Percentiles rank a stretch among this genome's conserved stretches.
phyloP scores from a whole-genome alignment of 345 rosid species.

The Excoecaria agallocha region DNA sequence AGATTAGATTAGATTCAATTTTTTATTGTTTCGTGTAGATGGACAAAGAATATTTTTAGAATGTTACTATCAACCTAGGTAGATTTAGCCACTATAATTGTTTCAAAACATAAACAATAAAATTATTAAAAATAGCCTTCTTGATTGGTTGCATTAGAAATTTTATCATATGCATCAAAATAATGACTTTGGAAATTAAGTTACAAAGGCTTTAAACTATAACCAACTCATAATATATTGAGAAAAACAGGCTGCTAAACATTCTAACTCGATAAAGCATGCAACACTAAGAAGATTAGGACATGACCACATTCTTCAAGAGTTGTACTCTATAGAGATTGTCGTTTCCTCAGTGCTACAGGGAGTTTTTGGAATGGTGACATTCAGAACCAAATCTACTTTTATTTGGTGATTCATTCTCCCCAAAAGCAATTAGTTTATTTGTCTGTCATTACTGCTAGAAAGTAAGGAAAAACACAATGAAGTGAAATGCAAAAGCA shows the following conservation, averaged over 20 bases:
- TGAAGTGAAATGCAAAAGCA: background rate
- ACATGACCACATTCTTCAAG: background rate
- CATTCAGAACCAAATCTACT: background rate
- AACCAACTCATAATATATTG: background rate
- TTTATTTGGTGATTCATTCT: background rate
- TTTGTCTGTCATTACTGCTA: background rate
- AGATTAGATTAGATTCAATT: background rate
- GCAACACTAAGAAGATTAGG: background rate
- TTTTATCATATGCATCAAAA: background rate
- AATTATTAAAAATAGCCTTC: background rate
- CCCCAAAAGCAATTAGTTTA: background rate
- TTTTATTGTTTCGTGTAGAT: constrained; percentile 3
- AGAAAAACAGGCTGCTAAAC: background rate
- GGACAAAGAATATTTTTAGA: background rate
- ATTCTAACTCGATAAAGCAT: background rate
- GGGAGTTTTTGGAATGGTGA: background rate
- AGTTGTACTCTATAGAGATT: background rate
- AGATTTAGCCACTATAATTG: background rate
- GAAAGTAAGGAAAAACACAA: background rate
- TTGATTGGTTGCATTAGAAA: background rate
- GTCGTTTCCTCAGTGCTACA: background rate
- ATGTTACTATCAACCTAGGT: background rate
- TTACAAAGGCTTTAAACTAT: background rate
- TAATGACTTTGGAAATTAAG: background rate
- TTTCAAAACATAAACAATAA: background rate